Evolutionary conservation across 2,329 filamentous ascomycete species (phyloP).

Genomic region (Coniochaeta hoffmannii): DNA sequence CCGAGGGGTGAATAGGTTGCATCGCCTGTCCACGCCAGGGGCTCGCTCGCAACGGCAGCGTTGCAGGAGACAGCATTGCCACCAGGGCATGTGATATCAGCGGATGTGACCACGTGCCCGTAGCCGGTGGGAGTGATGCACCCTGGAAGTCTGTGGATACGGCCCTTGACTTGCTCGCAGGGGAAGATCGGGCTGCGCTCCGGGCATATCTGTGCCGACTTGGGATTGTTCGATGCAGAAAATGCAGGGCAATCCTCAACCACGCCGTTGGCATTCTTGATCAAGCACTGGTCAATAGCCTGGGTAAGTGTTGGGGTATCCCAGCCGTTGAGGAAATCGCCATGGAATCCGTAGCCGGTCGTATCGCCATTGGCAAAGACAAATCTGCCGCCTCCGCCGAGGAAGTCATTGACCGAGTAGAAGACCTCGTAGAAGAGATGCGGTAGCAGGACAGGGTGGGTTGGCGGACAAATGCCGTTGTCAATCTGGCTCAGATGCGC

Average conservation of each 20-base stretch:
- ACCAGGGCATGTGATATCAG: constrained; percentile 7
- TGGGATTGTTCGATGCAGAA: constrained; percentile 23
- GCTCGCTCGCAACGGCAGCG: constrained; percentile 4
- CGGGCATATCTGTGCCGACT: constrained; percentile 32
- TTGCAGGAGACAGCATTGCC: constrained; percentile 6
- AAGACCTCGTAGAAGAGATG: constrained; percentile 32
- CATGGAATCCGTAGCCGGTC: constrained; percentile 45
- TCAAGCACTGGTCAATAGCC: constrained; percentile 22
- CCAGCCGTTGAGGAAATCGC: constrained; percentile 44
- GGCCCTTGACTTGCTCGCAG: constrained; percentile 34
- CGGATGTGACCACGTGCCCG: constrained; percentile 10
- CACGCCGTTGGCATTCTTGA: constrained; percentile 20
- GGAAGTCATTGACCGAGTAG: constrained; percentile 18
- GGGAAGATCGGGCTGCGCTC: constrained; percentile 31
- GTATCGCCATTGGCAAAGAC: constrained; percentile 39
- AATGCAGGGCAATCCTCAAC: constrained; percentile 25
- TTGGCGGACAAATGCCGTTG: constrained; percentile 31
- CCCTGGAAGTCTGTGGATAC: constrained; percentile 37
- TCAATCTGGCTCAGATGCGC: constrained; percentile 29
- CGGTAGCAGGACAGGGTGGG: constrained; percentile 35
- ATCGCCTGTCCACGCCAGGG: constrained; percentile 12
- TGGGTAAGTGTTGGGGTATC: constrained; percentile 28
- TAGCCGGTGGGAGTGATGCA: constrained; percentile 37
- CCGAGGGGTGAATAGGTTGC: constrained; percentile 8
- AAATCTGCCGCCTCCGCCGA: constrained; percentile 25